Conservation (phyloP, 2,329 filamentous ascomycete genomes). For the Phyllosticta ampelicida region DNA sequence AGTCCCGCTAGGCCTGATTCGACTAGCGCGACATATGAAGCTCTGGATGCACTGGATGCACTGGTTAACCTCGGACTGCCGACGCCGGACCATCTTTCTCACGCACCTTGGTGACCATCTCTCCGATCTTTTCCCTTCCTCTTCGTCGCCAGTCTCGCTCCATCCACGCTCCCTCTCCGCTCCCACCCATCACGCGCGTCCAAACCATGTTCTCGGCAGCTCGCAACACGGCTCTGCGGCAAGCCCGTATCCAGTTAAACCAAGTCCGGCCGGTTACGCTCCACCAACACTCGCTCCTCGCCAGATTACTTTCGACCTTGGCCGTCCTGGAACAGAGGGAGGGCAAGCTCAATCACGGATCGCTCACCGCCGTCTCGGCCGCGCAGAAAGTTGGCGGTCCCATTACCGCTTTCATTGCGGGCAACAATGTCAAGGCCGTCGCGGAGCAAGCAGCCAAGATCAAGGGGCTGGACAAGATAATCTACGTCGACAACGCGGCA, state of each 20-base stretch:
- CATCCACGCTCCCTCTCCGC: neutral
- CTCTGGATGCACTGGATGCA: too few relatives aligned
- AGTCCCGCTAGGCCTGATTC: neutral
- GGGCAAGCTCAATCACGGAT: slow-evolving; percentile 73
- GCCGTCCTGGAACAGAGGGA: slow-evolving; percentile 88
- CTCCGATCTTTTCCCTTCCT: neutral
- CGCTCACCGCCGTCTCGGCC: slow-evolving; percentile 74
- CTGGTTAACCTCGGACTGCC: slow-evolving; percentile 10
- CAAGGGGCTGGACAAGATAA: slow-evolving; percentile 80
- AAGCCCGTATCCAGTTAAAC: slow-evolving; percentile 36
- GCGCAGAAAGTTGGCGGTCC: slow-evolving; percentile 77
- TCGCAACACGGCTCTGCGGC: slow-evolving; percentile 25
- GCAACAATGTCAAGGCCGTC: slow-evolving; percentile 60
- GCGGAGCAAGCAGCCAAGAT: slow-evolving; percentile 83
- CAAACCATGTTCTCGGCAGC: slow-evolving; percentile 26
- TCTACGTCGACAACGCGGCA: slow-evolving; percentile 75
- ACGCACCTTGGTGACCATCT: neutral
- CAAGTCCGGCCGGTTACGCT: slow-evolving; percentile 20
- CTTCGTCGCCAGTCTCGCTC: neutral
- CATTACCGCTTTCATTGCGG: slow-evolving; percentile 80
- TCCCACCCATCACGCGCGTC: neutral
- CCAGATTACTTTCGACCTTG: slow-evolving; percentile 71
- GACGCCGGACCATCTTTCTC: slow-evolving; percentile 8
- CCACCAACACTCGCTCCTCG: slow-evolving; percentile 45
- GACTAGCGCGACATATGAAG: slow-evolving; percentile 4